Base-by-base conservation (phyloP, 306 rosid species). In the Medicago ruthenica region DNA sequence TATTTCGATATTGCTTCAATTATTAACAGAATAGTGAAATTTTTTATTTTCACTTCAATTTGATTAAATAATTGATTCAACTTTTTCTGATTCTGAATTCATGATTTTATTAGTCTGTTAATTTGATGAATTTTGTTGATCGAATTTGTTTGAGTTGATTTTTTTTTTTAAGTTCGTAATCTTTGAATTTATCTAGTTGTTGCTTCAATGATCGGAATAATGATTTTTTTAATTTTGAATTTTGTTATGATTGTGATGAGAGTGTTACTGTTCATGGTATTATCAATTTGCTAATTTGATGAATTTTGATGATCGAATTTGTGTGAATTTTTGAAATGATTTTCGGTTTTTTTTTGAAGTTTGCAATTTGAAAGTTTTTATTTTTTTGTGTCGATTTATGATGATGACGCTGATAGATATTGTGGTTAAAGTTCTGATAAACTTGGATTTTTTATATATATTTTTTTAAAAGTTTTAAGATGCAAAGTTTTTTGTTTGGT, bases 71-170 rank as follows among this genome's bases (percentile, higher is more conserved):
- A 9, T 6, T 9, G 61, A 60, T 14, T 27, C 31, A 54, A 54
- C 0, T 59, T 58, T 58, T 5, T 22, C 1, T 22, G 14, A 27
- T 27, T 27, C 9, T 58, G 2, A 58, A 58, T 22, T 59, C 17
- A 59, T 59, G 65, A 18, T 69, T 70, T 60, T 21, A 37, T 75
- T 22, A 18, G 34, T 80, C n/a, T n/a, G n/a, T n/a, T n/a, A n/a
- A n/a, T n/a, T n/a, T n/a, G n/a, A 0, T 67, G 41, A 41, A 11
- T 79, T 77, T 77, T 44, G 48, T 36, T 21, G 37, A 57, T 57
- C 8, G 1, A 57, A 57, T 21, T 21, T 21, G 36, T 57, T 8
- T 57, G 14, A 17, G 1, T 3, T 57, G 62, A 57, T 21, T 57
- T 57, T 17, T n/a, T n/a, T n/a, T 9, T 50, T 48, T 2, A 39